phyloP scores from a whole-genome alignment of 257 asterid species.

The Ehretia macrophylla region DNA sequence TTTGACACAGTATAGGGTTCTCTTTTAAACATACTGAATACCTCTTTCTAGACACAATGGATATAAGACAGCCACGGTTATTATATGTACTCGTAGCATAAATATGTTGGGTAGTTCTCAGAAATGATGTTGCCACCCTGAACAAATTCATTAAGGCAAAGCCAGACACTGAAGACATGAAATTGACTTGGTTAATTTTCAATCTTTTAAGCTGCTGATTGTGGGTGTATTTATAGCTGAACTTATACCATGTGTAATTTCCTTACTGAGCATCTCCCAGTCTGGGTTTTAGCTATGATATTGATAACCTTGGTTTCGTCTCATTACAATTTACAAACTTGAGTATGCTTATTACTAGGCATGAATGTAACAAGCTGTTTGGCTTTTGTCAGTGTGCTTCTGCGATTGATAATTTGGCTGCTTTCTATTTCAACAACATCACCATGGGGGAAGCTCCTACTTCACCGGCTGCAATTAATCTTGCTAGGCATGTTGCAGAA shows the following conservation, averaged over 20 bases:
- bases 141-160: too few species aligned
- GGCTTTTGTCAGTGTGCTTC: slow-evolving; percentile 67
- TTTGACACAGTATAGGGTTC: too few species aligned
- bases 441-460: slow-evolving; percentile 72
- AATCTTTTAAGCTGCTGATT: background rate
- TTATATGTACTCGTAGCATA: too few species aligned
- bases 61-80: too few species aligned
- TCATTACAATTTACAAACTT: background rate
- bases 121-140: too few species aligned
- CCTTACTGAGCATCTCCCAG: background rate
- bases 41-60: too few species aligned
- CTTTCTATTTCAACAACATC: slow-evolving; percentile 77
- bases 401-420: slow-evolving; percentile 84
- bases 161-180: too few species aligned
- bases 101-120: too few species aligned
- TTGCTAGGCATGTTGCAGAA: slow-evolving; percentile 78
- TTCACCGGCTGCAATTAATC: slow-evolving; percentile 70
- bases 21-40: too few species aligned
- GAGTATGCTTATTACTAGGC: too few species aligned
- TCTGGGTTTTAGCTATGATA: background rate
- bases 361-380: background rate
- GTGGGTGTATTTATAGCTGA: background rate
- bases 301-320: background rate
- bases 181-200: too few species aligned
- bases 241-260: background rate